Evolutionary conservation across 345 rosid genomes (phyloP), one percentile per base, ranked within the genome.

Genomic region (Euphorbia lathyris): DNA sequence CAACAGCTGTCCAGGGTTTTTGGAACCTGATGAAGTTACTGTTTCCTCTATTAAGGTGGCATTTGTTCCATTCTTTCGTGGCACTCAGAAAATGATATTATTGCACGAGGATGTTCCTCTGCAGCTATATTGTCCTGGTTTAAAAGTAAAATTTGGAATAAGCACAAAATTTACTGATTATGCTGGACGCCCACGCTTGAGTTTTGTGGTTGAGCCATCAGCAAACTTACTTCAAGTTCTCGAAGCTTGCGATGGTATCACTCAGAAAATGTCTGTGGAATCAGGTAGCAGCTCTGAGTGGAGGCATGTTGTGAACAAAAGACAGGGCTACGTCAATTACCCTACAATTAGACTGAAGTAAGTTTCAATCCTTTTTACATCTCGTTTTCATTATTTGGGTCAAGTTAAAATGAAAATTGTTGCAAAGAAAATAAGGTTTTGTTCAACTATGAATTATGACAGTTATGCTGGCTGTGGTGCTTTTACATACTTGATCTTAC

Each of bases 291-390:
- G 69, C 67, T 91, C 96, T 52, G 83, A 84, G 29, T 92, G 99
- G 99, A 84, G 82, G 75, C 70, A 65, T 58, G 79, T 85, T 2
- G 80, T 92, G 66, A 67, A 2, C 34, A 77, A 86, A 70, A 70
- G 71, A 66, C 59, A 58, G 1, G 83, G 82, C 47, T 85, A 61
- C 55, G 17, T 57, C 67, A 80, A 82, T 72, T 53, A 45, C 60
- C 90, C 96, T 3, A 90, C 80, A 29, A 72, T 82, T 29, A 90
- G 93, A 76, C 73, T 95, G 78, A 77, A 85, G 97, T 95, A 87
- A 88, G 93, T 83, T 69, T 59, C 70, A 34, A 0, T 74, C 48
- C 2, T 9, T 10, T 60, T 19, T 63, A 11, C 51, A 25, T 22
- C 13, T 13, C 27, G 23, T 45, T 61, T 71, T 52, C 5, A 48